Conservation (phyloP, 495 filamentous ascomycete genomes). For the Aeminium ludgeri region DNA sequence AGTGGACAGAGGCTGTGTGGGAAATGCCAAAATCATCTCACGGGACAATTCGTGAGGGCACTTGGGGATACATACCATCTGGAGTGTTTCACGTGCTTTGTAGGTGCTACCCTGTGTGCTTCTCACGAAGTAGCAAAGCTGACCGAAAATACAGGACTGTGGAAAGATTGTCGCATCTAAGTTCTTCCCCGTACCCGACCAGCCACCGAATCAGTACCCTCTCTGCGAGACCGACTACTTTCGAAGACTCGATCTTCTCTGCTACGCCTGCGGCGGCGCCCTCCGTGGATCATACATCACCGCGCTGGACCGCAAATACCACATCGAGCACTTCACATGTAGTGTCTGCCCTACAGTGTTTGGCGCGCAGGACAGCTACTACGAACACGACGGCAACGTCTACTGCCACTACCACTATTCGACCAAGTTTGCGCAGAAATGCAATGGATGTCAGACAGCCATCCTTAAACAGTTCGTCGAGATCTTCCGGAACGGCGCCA, state of each 20-base stretch:
- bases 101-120: constrained; percentile 34
- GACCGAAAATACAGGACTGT: constrained; percentile 53
- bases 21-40: constrained; percentile 71
- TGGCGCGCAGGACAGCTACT: constrained; percentile 94
- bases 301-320: constrained; percentile 91
- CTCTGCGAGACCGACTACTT: constrained; percentile 98
- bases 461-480: constrained; percentile 99
- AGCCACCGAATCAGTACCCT: constrained; percentile 76
- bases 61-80: constrained; percentile 86
- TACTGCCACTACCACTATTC: constrained; percentile 99
- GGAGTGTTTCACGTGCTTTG: constrained; percentile 94
- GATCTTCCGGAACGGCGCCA: constrained; percentile 91
- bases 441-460: constrained; percentile 91
- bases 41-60: constrained; percentile 90
- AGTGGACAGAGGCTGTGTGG: constrained; percentile 46
- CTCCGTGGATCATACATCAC: constrained; percentile 97
- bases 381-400: constrained; percentile 90
- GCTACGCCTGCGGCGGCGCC: constrained; percentile 80
- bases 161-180: constrained; percentile 92
- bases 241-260: constrained; percentile 75
- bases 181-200: constrained; percentile 92
- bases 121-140: constrained; percentile 4
- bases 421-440: constrained; percentile 88
- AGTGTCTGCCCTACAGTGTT: constrained; percentile 95
- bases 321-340: constrained; percentile 98